Evolutionary conservation across 2,329 filamentous ascomycete species (phyloP).

Genomic region (Diaporthe humulicola): DNA sequence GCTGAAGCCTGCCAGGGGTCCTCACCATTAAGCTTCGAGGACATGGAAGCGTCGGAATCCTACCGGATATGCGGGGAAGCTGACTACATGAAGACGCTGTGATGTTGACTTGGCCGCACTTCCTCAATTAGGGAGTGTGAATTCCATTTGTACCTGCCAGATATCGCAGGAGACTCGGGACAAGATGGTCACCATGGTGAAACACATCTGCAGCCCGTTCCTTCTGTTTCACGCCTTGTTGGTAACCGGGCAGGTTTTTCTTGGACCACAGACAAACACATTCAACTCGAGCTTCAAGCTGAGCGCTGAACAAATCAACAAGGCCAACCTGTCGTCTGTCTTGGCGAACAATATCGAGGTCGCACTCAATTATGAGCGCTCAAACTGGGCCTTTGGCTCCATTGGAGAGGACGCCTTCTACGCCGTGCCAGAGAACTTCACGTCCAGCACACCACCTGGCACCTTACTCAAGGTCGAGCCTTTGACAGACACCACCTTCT

Average conservation of each 20-base stretch:
- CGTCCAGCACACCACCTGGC: constrained; percentile 47
- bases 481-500: constrained; percentile 53
- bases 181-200: not conserved
- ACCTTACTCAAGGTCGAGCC: constrained; percentile 56
- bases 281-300: constrained; percentile 50
- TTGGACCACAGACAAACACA: constrained; percentile 11
- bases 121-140: not conserved
- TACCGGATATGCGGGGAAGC: not conserved
- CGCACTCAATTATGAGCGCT: constrained; percentile 47
- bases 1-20: not conserved
- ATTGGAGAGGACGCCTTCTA: constrained; percentile 56
- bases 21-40: not conserved
- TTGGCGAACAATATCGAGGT: constrained; percentile 43
- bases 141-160: not conserved
- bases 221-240: not conserved
- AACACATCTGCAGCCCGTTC: not conserved
- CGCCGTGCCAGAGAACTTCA: constrained; percentile 45
- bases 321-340: constrained; percentile 42
- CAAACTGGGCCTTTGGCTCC: constrained; percentile 50
- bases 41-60: not conserved
- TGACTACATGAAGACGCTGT: not conserved
- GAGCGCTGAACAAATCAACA: constrained; percentile 44
- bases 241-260: not conserved
- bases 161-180: not conserved
- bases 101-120: not conserved